Conservation (phyloP, 305 asterid genomes). For the Stenogyne calaminthoides region DNA sequence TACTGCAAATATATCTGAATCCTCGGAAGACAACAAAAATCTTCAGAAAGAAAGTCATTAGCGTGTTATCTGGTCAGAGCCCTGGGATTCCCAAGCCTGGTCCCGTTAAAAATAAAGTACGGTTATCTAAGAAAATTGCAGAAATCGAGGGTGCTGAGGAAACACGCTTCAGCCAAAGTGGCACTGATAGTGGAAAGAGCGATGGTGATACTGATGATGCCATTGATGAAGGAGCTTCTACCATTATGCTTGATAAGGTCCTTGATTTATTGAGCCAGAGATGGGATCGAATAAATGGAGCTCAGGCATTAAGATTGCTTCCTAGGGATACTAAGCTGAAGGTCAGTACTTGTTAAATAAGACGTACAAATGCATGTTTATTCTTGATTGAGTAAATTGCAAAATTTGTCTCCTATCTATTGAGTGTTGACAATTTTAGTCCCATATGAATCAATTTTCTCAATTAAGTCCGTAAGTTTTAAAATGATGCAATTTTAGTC, state of each 20-base stretch:
- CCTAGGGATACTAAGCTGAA: conserved; percentile 94
- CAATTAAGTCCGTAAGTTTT: no score
- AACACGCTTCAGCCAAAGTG: conserved; percentile 70
- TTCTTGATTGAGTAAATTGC: neutral
- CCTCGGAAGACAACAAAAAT: conserved; percentile 80
- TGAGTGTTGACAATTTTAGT: no score
- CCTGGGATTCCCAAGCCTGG: conserved; percentile 56
- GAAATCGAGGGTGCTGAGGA: conserved; percentile 88
- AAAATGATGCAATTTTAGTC: no score
- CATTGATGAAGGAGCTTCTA: conserved; percentile 66
- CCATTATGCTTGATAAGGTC: conserved; percentile 89
- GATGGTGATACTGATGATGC: conserved; percentile 78
- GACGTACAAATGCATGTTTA: conserved; percentile 7
- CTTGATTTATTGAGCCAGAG: conserved; percentile 88
- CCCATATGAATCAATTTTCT: no score
- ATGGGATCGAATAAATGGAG: conserved; percentile 98
- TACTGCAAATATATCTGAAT: conserved; percentile 92
- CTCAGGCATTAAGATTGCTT: conserved; percentile 87
- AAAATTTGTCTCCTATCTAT: no score
- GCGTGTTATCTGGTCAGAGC: conserved; percentile 55
- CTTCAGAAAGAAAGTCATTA: conserved; percentile 70
- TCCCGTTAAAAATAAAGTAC: conserved; percentile 51
- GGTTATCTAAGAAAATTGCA: conserved; percentile 72
- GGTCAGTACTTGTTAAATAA: conserved; percentile 47
- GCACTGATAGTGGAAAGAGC: conserved; percentile 95